Base-by-base conservation (phyloP, 148 eudicot species). In the Diospyros lotus region DNA sequence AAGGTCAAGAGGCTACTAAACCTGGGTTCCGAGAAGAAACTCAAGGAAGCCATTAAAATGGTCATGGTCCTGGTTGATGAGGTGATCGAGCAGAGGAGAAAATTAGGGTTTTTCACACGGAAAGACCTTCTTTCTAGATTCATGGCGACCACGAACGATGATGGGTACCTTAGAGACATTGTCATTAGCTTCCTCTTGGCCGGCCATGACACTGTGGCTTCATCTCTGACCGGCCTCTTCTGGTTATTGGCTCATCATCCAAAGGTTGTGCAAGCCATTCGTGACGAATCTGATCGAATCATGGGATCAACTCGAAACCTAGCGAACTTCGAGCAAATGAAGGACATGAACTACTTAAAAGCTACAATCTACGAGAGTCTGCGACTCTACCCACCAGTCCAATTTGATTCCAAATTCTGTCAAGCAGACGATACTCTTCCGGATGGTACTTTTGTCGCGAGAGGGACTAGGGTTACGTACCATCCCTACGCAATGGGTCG, bases 401-500 rank as follows among this genome's bases (percentile, higher is more conserved):
- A 83, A 38, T 72, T 81, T 46, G 89, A 86, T 80, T 83, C 89
- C 2, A 86, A 86, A 58, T 83, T 77, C 56, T 85, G 85, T 9
- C 64, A 54, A 42, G 42, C 75, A 10, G 78, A 77, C 18, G 89
- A 86, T 14, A 71, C 77, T 3, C 78, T 86, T 18, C 89, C 89
- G 0, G 89, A 86, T 38, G 89, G 89, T 13, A 86, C 87, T 9
- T 43, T n/a, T 3, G 84, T 86, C 4, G 62, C 58, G 52, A 72
- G 64, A 70, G 89, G 89, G 6, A 80, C 79, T 9, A 79, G 81
- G 67, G 89, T 86, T 2, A 56, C 87, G 2, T 86, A 83, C 79
- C 89, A 86, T 64, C 85, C 85, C 4, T 86, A 86, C 2, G 85
- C 89, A 2, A 83, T 86, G 89, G 89, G 86, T 1, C 80, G 89